phyloP scores from a whole-genome alignment of 2,329 filamentous ascomycete species.

The Magnaporthiopsis poae region DNA sequence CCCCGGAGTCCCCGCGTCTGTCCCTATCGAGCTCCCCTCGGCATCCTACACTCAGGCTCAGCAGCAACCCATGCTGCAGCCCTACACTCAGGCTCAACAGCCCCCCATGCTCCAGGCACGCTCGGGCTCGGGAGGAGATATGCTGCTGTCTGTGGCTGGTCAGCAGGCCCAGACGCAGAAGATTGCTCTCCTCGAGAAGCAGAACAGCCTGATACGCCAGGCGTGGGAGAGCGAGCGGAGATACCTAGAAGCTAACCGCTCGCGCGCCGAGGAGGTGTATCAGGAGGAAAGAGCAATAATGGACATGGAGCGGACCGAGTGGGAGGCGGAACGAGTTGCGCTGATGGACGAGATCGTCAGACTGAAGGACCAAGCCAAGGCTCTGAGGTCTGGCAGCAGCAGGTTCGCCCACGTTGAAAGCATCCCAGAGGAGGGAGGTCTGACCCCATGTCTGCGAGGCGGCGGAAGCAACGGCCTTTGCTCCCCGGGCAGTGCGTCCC shows the following conservation, averaged over 20 bases:
- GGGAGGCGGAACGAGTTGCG: slow-evolving; percentile 34
- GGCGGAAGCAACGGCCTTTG: not conserved
- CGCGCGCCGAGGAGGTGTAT: slow-evolving; percentile 45
- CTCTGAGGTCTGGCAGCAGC: not conserved
- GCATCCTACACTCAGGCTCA: slow-evolving; percentile 3
- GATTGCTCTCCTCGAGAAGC: slow-evolving; percentile 31
- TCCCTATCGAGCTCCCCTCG: not conserved
- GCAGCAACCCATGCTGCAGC: not conserved
- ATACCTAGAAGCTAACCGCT: slow-evolving; percentile 43
- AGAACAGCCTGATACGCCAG: slow-evolving; percentile 34
- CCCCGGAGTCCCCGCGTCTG: slow-evolving; percentile 8
- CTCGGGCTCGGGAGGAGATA: slow-evolving; percentile 21
- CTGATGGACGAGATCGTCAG: slow-evolving; percentile 30
- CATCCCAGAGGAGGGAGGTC: slow-evolving; percentile 4
- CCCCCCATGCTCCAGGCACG: slow-evolving; percentile 9
- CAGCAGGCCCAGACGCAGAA: slow-evolving; percentile 21
- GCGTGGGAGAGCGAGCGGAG: slow-evolving; percentile 45
- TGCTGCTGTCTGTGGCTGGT: slow-evolving; percentile 7
- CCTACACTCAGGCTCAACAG: slow-evolving; percentile 4
- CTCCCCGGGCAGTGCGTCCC: not conserved
- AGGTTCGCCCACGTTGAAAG: slow-evolving; percentile 1
- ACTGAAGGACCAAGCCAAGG: slow-evolving; percentile 11
- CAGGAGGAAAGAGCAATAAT: slow-evolving; percentile 44
- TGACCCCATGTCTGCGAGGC: not conserved
- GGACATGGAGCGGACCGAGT: slow-evolving; percentile 39